These are phyloP conservation scores for Plasmodium reichenowi DNA, from an alignment of 169 alveolate genomes.

Conservation along the genomic window DNA sequence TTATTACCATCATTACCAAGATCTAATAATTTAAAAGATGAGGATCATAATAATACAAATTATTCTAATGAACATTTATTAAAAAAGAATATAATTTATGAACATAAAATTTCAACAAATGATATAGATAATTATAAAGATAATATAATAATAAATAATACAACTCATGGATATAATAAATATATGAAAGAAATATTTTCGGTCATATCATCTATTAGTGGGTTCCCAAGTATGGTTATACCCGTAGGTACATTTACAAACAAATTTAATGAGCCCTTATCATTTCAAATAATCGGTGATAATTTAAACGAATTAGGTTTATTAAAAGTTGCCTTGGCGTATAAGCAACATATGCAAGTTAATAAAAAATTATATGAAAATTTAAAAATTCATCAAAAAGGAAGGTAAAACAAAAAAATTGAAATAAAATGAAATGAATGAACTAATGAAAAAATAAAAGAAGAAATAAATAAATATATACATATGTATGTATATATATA, in stretches of 20 bases:
- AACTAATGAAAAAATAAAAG: not conserved
- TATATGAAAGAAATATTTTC: conserved; percentile 67
- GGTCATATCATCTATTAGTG: conserved; percentile 43
- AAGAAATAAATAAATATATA: not conserved
- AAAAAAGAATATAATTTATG: not conserved
- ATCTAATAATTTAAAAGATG: conserved; percentile 27
- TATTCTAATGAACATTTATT: not conserved
- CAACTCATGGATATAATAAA: conserved; percentile 10
- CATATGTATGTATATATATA: not conserved
- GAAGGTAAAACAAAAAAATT: not conserved
- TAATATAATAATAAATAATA: not conserved
- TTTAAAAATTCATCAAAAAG: conserved; percentile 2
- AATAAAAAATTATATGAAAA: conserved; percentile 28
- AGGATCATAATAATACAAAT: not conserved
- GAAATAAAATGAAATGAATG: not conserved
- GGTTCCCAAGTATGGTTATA: conserved; percentile 49
- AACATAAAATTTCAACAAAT: not conserved
- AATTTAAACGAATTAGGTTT: conserved; percentile 33
- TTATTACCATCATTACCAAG: conserved; percentile 62
- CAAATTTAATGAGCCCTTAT: conserved; percentile 38
- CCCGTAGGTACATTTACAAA: conserved; percentile 58
- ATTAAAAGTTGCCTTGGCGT: conserved; percentile 56
- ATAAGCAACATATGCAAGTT: conserved; percentile 31
- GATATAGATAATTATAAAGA: not conserved
- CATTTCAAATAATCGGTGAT: conserved; percentile 26